Evolutionary conservation across 768 basidiomycete species (phyloP).

Genomic region (Boletus fagicola): DNA sequence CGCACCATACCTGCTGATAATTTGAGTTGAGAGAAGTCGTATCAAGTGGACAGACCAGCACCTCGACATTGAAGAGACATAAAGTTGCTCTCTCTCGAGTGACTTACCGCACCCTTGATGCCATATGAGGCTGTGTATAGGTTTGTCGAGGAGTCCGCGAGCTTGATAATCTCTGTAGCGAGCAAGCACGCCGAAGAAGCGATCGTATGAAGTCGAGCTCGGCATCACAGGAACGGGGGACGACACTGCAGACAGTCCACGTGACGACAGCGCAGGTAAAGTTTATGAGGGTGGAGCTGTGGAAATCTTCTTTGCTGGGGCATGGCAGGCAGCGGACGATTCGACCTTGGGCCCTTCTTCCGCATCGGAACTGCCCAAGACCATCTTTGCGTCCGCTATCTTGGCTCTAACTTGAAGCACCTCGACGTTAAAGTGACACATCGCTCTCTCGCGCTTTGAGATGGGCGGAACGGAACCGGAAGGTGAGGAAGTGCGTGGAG

Average conservation of each 20-base stretch:
- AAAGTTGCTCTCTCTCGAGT: not conserved
- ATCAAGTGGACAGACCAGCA: too few species aligned
- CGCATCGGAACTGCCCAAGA: constrained; percentile 71
- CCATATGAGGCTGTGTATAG: constrained; percentile 68
- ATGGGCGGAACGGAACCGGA: too few species aligned
- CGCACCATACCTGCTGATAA: too few species aligned
- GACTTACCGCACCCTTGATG: constrained; percentile 72
- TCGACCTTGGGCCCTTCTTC: constrained; percentile 41
- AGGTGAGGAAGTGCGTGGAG: too few species aligned
- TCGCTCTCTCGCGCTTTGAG: constrained; percentile 76
- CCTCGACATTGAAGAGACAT: too few species aligned
- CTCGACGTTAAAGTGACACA: constrained; percentile 88
- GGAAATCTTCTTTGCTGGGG: constrained; percentile 61
- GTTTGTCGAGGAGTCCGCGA: constrained; percentile 57
- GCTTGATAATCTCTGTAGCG: constrained; percentile 68
- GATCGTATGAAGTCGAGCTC: constrained; percentile 53
- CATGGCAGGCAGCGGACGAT: constrained; percentile 41
- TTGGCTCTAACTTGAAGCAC: constrained; percentile 74
- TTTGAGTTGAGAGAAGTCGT: too few species aligned
- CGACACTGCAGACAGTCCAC: constrained; percentile 68
- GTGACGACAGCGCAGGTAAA: constrained; percentile 70
- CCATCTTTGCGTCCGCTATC: constrained; percentile 76
- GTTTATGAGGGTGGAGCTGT: too few species aligned
- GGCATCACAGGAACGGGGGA: constrained; percentile 70
- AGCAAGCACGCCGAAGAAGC: constrained; percentile 68